Conservation (phyloP, 179 eudicot species). For the Kewa caespitosa region DNA sequence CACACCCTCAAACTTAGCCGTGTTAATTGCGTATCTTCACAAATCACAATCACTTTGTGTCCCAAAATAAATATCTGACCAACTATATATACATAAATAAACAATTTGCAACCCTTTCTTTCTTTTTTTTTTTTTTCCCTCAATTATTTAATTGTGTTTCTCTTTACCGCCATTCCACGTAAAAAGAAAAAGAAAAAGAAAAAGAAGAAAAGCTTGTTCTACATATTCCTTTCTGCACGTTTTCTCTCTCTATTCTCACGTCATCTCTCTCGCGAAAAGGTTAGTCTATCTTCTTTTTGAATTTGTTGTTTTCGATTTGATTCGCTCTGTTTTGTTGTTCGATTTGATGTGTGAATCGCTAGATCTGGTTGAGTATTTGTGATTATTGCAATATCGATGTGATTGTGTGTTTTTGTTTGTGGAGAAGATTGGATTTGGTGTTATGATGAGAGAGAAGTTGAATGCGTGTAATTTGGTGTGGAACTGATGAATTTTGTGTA, state of each 20-base stretch:
- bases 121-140: not conserved
- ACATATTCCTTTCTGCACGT: too few relatives aligned
- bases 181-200: too few relatives aligned
- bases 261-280: conserved; percentile 19
- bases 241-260: conserved; percentile 23
- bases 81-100: too few relatives aligned
- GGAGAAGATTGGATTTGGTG: not conserved
- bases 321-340: not conserved
- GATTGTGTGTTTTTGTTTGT: not conserved
- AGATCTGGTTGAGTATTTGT: conserved; percentile 15
- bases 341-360: conserved; percentile 5
- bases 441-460: too few relatives aligned
- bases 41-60: not conserved
- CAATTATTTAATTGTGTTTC: not conserved
- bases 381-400: not conserved
- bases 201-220: too few relatives aligned
- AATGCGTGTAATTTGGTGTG: too few relatives aligned
- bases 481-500: too few relatives aligned
- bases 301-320: not conserved
- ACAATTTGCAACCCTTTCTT: too few relatives aligned
- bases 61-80: not conserved
- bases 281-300: conserved; percentile 17
- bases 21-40: conserved; percentile 10
- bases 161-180: conserved; percentile 26
- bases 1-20: conserved; percentile 8